Evolutionary conservation across 176 grass and related monocot species (phyloP).

Genomic region (Cenchrus fungigraminus): DNA sequence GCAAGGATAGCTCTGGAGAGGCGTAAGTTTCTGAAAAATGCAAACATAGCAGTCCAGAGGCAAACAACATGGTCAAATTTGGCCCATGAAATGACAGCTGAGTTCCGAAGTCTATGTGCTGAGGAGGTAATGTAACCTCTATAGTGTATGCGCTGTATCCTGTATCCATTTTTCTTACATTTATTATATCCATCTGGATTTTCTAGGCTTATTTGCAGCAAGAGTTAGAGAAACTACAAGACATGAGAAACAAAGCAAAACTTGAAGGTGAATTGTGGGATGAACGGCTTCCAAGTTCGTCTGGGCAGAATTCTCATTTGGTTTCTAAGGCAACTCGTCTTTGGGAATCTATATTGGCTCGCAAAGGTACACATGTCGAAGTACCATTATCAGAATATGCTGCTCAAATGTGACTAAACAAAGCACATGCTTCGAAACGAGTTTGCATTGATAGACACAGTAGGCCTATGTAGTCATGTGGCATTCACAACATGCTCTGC

Average conservation of each 20-base stretch:
- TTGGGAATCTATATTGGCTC: constrained; percentile 98
- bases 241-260: constrained; percentile 94
- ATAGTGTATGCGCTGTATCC: constrained; percentile 26
- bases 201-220: constrained; percentile 96
- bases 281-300: constrained; percentile 74
- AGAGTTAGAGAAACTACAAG: constrained; percentile 94
- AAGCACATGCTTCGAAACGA: constrained; percentile 5
- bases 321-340: constrained; percentile 87
- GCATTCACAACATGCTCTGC: constrained; percentile 2
- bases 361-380: constrained; percentile 64
- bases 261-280: constrained; percentile 87
- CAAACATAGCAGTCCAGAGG: constrained; percentile 87
- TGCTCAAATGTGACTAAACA: constrained; percentile 2
- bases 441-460: background rate
- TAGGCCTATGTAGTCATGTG: background rate
- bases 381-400: constrained; percentile 18
- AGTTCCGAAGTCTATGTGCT: constrained; percentile 98
- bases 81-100: constrained; percentile 98
- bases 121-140: constrained; percentile 82
- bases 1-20: constrained; percentile 98
- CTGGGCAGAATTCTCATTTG: constrained; percentile 92
- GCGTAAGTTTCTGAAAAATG: constrained; percentile 95
- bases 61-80: constrained; percentile 95
- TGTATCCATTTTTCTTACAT: constrained; percentile 31
- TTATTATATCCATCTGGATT: constrained; percentile 39